phyloP scores from a whole-genome alignment of 2,329 filamentous ascomycete genomes.

The Fonsecaea pedrosoi region DNA sequence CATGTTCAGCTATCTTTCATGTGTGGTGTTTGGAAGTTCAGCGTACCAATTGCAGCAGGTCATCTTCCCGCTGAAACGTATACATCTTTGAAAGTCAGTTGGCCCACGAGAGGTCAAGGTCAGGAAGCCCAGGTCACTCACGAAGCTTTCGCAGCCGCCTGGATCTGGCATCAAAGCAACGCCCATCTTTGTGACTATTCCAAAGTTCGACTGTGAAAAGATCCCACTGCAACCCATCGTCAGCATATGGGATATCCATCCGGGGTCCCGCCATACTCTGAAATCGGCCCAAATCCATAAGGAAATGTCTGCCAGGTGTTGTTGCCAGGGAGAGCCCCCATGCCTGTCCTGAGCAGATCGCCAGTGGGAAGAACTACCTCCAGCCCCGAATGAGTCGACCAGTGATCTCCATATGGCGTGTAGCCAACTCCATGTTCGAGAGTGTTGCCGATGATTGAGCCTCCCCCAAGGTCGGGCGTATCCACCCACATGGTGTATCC shows the following conservation, averaged over 20 bases:
- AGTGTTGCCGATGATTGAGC: slow-evolving; percentile 41
- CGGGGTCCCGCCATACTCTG: slow-evolving; percentile 39
- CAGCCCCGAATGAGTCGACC: slow-evolving; percentile 54
- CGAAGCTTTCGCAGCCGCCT: slow-evolving; percentile 12
- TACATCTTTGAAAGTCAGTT: slow-evolving; percentile 55
- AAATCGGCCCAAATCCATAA: slow-evolving; percentile 46
- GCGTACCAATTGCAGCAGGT: slow-evolving; percentile 44
- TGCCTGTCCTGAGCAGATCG: slow-evolving; percentile 49
- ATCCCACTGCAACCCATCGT: slow-evolving; percentile 36
- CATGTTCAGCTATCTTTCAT: neutral
- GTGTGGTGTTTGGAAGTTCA: too few species aligned
- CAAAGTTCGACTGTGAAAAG: slow-evolving; percentile 44
- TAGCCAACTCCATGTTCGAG: slow-evolving; percentile 41
- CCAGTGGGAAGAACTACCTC: slow-evolving; percentile 53
- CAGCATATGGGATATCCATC: neutral
- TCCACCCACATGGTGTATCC: slow-evolving; percentile 55
- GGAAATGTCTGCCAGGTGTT: slow-evolving; percentile 43
- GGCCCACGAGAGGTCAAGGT: slow-evolving; percentile 33
- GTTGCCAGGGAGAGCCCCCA: slow-evolving; percentile 47
- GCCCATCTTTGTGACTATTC: slow-evolving; percentile 58
- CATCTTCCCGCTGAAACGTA: slow-evolving; percentile 55
- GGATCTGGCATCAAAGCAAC: slow-evolving; percentile 58
- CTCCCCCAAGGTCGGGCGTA: slow-evolving; percentile 14
- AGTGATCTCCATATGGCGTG: slow-evolving; percentile 53
- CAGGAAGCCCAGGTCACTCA: neutral